Percentiles rank a stretch among this genome's conserved stretches.
Conservation (phyloP, 148 eudicot species). For the Spergularia marina region DNA sequence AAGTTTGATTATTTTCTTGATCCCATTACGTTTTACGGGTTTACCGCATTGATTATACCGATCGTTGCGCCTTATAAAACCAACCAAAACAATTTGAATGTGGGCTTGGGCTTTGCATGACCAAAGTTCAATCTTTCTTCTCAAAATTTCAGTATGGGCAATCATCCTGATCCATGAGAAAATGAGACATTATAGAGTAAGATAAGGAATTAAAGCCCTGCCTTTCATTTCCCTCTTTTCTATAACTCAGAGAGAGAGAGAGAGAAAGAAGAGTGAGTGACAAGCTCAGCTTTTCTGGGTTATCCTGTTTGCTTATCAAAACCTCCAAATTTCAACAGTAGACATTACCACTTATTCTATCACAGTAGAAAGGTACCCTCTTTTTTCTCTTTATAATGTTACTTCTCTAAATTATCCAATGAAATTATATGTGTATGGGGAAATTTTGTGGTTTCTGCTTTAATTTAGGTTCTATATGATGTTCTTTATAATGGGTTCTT, state of each 20-base stretch:
- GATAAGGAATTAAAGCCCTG: conserved; percentile 59
- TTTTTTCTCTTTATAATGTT: background rate
- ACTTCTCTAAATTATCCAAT: background rate
- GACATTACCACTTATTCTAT: background rate
- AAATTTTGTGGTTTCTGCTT: background rate
- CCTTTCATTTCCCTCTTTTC: conserved; percentile 46
- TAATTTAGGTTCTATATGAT: conserved; percentile 2
- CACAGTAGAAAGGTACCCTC: conserved; percentile 12
- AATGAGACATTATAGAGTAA: conserved; percentile 2
- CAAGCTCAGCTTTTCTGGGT: conserved; percentile 9
- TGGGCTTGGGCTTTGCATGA: no score
- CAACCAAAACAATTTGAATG: no score
- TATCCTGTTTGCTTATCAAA: conserved; percentile 14
- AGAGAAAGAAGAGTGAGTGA: conserved; percentile 16
- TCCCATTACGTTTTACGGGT: no score
- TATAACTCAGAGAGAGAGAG: conserved; percentile 10
- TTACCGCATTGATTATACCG: no score
- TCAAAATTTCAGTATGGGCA: no score
- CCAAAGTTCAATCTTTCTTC: no score
- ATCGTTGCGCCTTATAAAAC: no score
- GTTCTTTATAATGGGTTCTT: conserved; percentile 20
- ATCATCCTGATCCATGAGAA: no score
- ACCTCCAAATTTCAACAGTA: background rate
- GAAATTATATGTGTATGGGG: background rate
- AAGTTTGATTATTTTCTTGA: no score